phyloP scores from a whole-genome alignment of 2,329 filamentous ascomycete genomes.

The Phaeoacremonium minimum region DNA sequence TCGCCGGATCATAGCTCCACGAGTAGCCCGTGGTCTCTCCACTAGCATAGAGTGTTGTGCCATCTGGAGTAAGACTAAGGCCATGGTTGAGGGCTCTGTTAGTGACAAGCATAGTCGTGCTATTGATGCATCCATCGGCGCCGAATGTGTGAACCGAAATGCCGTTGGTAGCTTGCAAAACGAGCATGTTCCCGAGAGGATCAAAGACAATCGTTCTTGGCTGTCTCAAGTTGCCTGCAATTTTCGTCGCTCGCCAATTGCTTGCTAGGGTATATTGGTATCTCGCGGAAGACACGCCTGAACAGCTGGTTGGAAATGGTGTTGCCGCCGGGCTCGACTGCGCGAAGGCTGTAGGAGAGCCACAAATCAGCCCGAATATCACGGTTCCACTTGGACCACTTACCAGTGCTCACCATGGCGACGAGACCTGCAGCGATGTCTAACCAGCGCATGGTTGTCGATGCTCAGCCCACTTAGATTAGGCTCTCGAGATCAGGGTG shows the following conservation, averaged over 20 bases:
- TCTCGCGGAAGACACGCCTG: constrained; percentile 17
- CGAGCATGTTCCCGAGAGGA: constrained; percentile 23
- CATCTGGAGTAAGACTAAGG: constrained; percentile 25
- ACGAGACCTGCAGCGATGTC: too few species aligned
- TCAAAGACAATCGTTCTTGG: constrained; percentile 25
- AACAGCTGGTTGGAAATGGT: constrained; percentile 20
- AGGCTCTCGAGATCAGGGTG: too few species aligned
- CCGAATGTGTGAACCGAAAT: constrained; percentile 28
- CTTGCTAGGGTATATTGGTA: constrained; percentile 20
- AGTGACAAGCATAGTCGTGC: constrained; percentile 21
- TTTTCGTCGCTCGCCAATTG: constrained; percentile 28
- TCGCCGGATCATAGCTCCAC: constrained; percentile 48
- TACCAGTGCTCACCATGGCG: too few species aligned
- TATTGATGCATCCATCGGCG: constrained; percentile 25
- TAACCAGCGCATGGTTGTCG: too few species aligned
- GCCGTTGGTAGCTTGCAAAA: constrained; percentile 23
- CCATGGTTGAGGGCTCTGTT: constrained; percentile 27
- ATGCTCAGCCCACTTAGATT: too few species aligned
- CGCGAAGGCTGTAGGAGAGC: too few species aligned
- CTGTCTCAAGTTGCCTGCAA: constrained; percentile 20
- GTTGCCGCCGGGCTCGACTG: too few species aligned
- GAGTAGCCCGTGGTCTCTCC: constrained; percentile 37
- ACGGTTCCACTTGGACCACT: too few species aligned
- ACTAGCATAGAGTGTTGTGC: constrained; percentile 26
- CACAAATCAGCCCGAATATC: too few species aligned